Base-by-base conservation (phyloP, 2,329 filamentous ascomycete species). In the Penicillium sclerotigenum region DNA sequence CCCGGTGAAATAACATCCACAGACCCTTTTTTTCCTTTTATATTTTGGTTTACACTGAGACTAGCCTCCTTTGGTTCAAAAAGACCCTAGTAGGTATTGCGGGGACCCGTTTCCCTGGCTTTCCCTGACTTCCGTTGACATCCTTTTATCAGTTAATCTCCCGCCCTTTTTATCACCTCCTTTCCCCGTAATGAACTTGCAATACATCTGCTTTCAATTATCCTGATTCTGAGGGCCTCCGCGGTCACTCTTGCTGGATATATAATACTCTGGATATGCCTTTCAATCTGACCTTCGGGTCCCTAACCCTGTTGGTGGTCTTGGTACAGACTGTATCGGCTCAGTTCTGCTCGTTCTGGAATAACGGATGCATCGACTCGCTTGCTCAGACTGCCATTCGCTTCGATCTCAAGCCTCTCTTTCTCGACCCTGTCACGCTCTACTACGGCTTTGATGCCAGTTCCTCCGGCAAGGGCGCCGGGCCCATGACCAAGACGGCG, bases 401-500 rank as follows among this genome's bases (percentile, higher is more conserved):
- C 20, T 63, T 75, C 43, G 56, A 60, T 5, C 72, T 75, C 42
- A 59, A 65, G n/a, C 70, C 72, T 42, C 66, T 75, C 11, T 72
- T 74, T 50, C 53, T 65, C 20, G 61, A 69, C 20, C 61, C 68
- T 5, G 61, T 75, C 43, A 67, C 63, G 45, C 63, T 75, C 29
- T 74, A 65, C 40, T 75, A 74, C 52, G 66, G 60, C 13, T 75
- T 70, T 54, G 73, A 75, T 53, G 69, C 70, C 38, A 67, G 65
- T 41, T 47, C 61, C 1, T 64, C 60, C 2, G 70, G 70, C 2
- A 71, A 70, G 49, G 70, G 65, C 37, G 61, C 67, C 34, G 67
- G 64, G 4, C 70, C 70, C 1, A 71, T 73, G 65, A 69, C 69
- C 42, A 75, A 75, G 57, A 65, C 68, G 20, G 66, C 66, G 28